Percentiles rank a stretch among this genome's conserved stretches.
Conservation (phyloP, 495 filamentous ascomycete genomes). For the Physcia stellaris region DNA sequence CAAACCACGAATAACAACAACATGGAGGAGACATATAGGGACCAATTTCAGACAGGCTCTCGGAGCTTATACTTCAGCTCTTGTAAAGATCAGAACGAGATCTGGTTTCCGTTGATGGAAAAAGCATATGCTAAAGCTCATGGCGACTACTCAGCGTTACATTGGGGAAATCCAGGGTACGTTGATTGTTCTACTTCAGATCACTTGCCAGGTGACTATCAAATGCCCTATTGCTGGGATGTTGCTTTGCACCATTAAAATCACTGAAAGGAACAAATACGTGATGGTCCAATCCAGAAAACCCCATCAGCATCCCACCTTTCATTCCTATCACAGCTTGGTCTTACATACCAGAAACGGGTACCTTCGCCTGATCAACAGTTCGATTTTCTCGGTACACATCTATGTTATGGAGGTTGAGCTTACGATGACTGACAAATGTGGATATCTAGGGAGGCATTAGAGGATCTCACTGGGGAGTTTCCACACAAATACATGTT, state of each 20-base stretch:
- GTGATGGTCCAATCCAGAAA: no score
- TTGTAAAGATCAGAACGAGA: slow-evolving; percentile 55
- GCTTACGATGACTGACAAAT: no score
- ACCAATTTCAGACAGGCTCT: slow-evolving; percentile 30
- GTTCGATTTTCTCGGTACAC: neutral
- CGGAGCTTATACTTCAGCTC: slow-evolving; percentile 54
- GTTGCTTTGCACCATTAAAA: no score
- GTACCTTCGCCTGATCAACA: neutral
- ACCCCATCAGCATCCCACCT: no score
- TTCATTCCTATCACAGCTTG: no score
- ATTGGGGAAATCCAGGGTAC: no score
- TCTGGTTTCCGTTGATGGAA: slow-evolving; percentile 64
- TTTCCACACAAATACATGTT: slow-evolving; percentile 51
- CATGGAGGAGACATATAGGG: slow-evolving; percentile 65
- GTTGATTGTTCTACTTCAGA: no score
- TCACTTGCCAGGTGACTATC: no score
- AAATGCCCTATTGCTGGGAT: no score
- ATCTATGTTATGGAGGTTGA: no score
- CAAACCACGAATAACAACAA: slow-evolving; percentile 54
- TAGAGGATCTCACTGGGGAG: slow-evolving; percentile 69
- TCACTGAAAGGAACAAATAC: no score
- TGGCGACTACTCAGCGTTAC: slow-evolving; percentile 30
- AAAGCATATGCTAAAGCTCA: slow-evolving; percentile 76
- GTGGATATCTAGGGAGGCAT: slow-evolving; percentile 50
- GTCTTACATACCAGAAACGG: no score